These are phyloP conservation scores for Colletotrichum theobromicola DNA, from an alignment of 2,329 filamentous ascomycete species.

Conservation along the genomic window DNA sequence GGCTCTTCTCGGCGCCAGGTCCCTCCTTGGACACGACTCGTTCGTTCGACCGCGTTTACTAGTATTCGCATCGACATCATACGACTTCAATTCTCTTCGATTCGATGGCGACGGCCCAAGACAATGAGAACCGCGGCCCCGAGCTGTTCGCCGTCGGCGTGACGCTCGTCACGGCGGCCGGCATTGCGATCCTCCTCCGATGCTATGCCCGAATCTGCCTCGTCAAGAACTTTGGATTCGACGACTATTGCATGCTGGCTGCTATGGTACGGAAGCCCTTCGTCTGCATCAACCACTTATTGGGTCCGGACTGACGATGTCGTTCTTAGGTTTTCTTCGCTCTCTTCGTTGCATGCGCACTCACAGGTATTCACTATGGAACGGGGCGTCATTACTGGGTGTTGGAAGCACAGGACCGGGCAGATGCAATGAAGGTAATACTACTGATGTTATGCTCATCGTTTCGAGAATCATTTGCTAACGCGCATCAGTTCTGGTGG, in stretches of 20 bases:
- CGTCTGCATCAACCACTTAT: background rate
- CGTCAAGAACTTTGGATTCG: slow-evolving; percentile 43
- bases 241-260: slow-evolving; percentile 43
- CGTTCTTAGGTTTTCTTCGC: slow-evolving; percentile 35
- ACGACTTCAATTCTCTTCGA: background rate
- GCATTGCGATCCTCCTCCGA: slow-evolving; percentile 33
- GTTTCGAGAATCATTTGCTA: background rate
- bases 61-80: background rate
- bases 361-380: slow-evolving; percentile 43
- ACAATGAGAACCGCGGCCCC: slow-evolving; percentile 35
- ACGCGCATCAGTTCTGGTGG: slow-evolving; percentile 37
- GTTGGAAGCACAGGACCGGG: slow-evolving; percentile 29
- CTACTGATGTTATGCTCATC: background rate
- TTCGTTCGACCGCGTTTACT: background rate
- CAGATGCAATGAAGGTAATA: slow-evolving; percentile 39
- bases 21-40: background rate
- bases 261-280: slow-evolving; percentile 33
- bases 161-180: slow-evolving; percentile 30
- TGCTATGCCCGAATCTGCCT: slow-evolving; percentile 38
- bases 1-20: slow-evolving; percentile 1
- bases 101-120: background rate
- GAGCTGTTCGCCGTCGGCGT: slow-evolving; percentile 36
- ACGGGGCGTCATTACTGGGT: slow-evolving; percentile 43
- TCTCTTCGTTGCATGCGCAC: slow-evolving; percentile 36
- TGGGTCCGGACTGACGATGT: background rate